phyloP scores from a whole-genome alignment of 805 yeast species.

The Kluyveromyces wickerhamii region DNA sequence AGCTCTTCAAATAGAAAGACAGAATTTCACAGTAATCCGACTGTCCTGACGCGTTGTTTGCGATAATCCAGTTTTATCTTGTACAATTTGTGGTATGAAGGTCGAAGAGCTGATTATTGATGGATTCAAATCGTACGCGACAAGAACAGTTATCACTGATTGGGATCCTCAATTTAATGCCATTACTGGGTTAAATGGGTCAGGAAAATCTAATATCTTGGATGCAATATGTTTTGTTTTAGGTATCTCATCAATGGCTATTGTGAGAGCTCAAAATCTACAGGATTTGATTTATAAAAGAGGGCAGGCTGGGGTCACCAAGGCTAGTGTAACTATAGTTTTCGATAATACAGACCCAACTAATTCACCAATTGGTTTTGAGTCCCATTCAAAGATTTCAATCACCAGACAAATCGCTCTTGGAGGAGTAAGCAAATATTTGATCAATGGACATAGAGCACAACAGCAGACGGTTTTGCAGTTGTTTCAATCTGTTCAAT shows the following conservation, averaged over 20 bases:
- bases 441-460: slow-evolving; percentile 93
- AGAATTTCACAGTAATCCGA: too few species aligned
- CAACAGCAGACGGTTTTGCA: slow-evolving; percentile 89
- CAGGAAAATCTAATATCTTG: slow-evolving; percentile 92
- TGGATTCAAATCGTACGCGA: slow-evolving; percentile 96
- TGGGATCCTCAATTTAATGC: slow-evolving; percentile 98
- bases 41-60: too few species aligned
- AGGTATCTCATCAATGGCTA: slow-evolving; percentile 90
- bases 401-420: slow-evolving; percentile 86
- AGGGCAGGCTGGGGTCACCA: slow-evolving; percentile 97
- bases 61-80: neutral
- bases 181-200: slow-evolving; percentile 94
- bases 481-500: slow-evolving; percentile 87
- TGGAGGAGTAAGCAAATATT: slow-evolving; percentile 87
- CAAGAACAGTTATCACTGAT: slow-evolving; percentile 86
- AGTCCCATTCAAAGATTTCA: slow-evolving; percentile 65
- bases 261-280: slow-evolving; percentile 85
- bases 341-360: slow-evolving; percentile 76
- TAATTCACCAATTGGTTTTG: slow-evolving; percentile 84
- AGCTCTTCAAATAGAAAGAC: too few species aligned
- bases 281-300: slow-evolving; percentile 94
- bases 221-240: slow-evolving; percentile 98
- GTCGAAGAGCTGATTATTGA: slow-evolving; percentile 96
- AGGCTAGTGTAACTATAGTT: slow-evolving; percentile 93
- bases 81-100: slow-evolving; percentile 54